These are phyloP conservation scores for Vitis cinerea DNA, from an alignment of 164 flowering plant genomes.

Conservation along the genomic window DNA sequence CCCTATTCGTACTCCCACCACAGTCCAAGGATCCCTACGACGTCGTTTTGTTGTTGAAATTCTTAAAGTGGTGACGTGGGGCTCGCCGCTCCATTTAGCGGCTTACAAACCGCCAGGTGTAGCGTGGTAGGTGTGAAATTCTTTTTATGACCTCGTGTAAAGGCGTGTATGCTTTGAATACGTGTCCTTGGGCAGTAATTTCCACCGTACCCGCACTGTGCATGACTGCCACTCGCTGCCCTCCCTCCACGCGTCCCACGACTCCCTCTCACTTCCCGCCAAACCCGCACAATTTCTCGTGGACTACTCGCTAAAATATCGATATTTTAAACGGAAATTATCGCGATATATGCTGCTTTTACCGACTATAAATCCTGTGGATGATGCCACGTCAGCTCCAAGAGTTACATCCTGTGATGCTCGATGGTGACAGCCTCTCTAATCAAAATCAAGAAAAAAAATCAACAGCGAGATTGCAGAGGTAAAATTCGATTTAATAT, in stretches of 20 bases:
- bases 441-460: too few relatives aligned
- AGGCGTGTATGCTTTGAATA: neutral
- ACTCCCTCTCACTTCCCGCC: neutral
- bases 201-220: neutral
- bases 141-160: neutral
- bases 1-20: too few relatives aligned
- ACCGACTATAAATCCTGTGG: neutral
- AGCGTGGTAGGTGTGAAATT: neutral
- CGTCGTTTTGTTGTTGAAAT: too few relatives aligned
- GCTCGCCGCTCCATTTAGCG: conserved; percentile 1
- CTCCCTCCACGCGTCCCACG: conserved; percentile 2
- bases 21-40: too few relatives aligned
- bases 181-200: neutral
- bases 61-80: neutral
- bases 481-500: too few relatives aligned
- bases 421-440: too few relatives aligned
- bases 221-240: neutral
- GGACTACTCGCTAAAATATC: neutral
- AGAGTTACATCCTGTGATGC: too few relatives aligned
- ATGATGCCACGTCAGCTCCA: too few relatives aligned
- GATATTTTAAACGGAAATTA: neutral
- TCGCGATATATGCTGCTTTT: neutral
- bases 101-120: conserved; percentile 8
- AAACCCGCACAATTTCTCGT: neutral
- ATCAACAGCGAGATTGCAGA: too few relatives aligned